Conservation (phyloP, 495 filamentous ascomycete species). For the Podospora conica region DNA sequence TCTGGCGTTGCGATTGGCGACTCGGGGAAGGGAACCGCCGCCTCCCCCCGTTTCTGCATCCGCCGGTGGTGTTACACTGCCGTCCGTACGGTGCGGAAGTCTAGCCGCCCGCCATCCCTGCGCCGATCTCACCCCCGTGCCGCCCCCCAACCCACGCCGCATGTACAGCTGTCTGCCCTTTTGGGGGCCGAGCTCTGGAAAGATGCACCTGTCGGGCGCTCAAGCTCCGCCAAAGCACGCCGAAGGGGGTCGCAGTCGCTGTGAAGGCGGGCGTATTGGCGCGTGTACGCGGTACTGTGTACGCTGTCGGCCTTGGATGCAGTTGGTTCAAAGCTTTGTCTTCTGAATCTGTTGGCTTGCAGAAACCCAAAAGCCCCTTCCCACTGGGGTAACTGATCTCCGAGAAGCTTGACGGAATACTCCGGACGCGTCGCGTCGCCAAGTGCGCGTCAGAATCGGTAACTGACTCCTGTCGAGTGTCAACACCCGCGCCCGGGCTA, state of each 20-base stretch:
- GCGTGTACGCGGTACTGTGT: neutral
- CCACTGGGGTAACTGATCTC: neutral
- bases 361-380: neutral
- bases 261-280: neutral
- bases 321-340: neutral
- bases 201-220: too few species aligned
- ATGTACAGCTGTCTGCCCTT: neutral
- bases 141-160: neutral
- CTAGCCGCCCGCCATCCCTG: neutral
- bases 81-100: neutral
- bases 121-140: neutral
- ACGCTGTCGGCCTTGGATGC: neutral
- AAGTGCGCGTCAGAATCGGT: neutral
- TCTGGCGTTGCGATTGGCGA: neutral
- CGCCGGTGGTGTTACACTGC: neutral
- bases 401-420: neutral
- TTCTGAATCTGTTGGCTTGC: neutral
- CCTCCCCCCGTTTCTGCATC: neutral
- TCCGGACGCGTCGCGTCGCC: neutral
- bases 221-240: neutral
- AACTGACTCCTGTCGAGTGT: neutral
- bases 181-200: neutral
- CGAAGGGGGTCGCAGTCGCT: neutral
- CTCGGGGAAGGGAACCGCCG: neutral
- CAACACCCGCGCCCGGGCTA: neutral